Evolutionary conservation across 2,329 filamentous ascomycete genomes (phyloP), one percentile per base, ranked within the genome.

Genomic region (Aspergillus nomiae): DNA sequence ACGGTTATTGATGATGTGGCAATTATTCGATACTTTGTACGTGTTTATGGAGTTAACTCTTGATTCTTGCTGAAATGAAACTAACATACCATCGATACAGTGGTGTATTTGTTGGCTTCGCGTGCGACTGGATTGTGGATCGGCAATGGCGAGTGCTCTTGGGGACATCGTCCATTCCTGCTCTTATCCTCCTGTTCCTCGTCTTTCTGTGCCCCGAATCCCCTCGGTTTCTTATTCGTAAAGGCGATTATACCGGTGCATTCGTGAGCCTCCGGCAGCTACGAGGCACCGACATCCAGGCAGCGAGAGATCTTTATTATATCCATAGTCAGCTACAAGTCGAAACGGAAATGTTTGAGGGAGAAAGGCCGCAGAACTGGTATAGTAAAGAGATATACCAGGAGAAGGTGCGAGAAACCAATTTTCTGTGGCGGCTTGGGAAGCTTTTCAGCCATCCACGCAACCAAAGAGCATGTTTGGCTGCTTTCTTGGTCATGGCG

Each of bases 131-230:
- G 60, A 65, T 69, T 24, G 64, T 30, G 2, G 43, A 77, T 77
- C 43, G 70, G 76, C 38, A 60, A 3, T 84, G 82, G 82, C 70
- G 82, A 7, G 71, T 84, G 24, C 79, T 83, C 62, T 70, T 83
- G 14, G 82, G 80, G 1, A 80, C 77, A 0, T 80, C 82, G 5
- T 82, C 82, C 59, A 79, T 83, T 51, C 82, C 82, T 4, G 81
- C 82, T 6, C 70, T 83, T 1, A 77, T 81, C 2, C 71, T 85
- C 11, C 63, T 78, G 3, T 38, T 83, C 21, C 80, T 81, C 1
- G 80, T 84, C n/a, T 81, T 73, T 56, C 78, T 80, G 60, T 78
- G 79, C 28, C 80, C 80, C 0, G 73, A 77, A 59, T 80, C 76
- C 1, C 77, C 78, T 14, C 72, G 79, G n/a, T 81, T 78, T 73